A percentile compares a stretch with the other conserved stretches of the same genome.
phyloP scores from a whole-genome alignment of 108 stramenopile genomes.

The Cylindrotheca fusiformis region DNA sequence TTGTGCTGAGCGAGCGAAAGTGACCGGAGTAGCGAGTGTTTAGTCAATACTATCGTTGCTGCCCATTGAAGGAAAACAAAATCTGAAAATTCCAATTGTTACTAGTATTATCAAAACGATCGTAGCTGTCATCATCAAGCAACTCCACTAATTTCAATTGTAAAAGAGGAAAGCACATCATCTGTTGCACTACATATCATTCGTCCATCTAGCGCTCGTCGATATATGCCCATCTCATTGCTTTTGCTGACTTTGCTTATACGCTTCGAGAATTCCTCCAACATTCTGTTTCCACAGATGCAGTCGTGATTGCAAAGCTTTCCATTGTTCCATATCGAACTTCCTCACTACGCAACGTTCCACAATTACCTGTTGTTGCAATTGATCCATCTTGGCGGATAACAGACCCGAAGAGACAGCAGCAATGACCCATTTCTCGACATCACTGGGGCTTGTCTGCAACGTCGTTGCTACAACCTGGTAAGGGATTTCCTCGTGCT shows the following conservation, averaged over 20 bases:
- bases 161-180: constrained; percentile 1
- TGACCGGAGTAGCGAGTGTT: too few relatives aligned
- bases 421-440: constrained; percentile 85
- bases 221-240: not conserved
- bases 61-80: too few relatives aligned
- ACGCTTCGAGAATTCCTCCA: constrained; percentile 47
- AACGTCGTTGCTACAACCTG: constrained; percentile 65
- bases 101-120: too few relatives aligned
- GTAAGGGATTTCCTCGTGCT: constrained; percentile 79
- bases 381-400: constrained; percentile 88
- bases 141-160: too few relatives aligned
- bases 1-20: too few relatives aligned
- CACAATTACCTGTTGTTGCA: constrained; percentile 75
- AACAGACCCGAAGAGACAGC: constrained; percentile 78
- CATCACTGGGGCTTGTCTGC: constrained; percentile 52
- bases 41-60: too few relatives aligned
- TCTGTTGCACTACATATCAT: too few relatives aligned
- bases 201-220: too few relatives aligned
- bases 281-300: constrained; percentile 63
- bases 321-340: constrained; percentile 85
- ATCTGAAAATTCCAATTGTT: too few relatives aligned
- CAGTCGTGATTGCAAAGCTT: constrained; percentile 61
- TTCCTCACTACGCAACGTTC: constrained; percentile 76
- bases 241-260: constrained; percentile 24
- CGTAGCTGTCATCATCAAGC: too few relatives aligned